These are phyloP conservation scores for Xylariaceae sp. DNA, from an alignment of 2,329 filamentous ascomycete species.

Conservation along the genomic window DNA sequence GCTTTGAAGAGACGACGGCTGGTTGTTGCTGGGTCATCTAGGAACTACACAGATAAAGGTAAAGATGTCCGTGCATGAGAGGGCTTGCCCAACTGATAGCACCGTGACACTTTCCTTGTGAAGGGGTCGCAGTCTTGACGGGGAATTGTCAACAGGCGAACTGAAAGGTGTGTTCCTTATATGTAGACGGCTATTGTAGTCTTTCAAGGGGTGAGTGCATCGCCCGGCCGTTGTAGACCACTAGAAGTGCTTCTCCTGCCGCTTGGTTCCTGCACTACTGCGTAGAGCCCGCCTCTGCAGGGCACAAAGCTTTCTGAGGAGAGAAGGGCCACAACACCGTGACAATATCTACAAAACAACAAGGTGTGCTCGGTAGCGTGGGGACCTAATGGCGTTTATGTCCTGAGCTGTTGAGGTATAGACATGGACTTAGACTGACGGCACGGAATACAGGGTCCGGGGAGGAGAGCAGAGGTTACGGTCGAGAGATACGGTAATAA, in stretches of 20 bases:
- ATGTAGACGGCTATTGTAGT: neutral
- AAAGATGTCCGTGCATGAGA: slow-evolving; percentile 1
- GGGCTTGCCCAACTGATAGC: slow-evolving; percentile 2
- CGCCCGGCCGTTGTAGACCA: slow-evolving; percentile 1
- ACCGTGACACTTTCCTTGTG: neutral
- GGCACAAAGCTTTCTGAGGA: slow-evolving; percentile 5
- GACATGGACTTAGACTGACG: neutral
- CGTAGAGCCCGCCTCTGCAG: slow-evolving; percentile 15
- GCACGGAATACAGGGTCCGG: neutral
- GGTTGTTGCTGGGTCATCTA: slow-evolving; percentile 4
- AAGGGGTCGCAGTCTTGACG: neutral
- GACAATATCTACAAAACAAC: slow-evolving; percentile 15
- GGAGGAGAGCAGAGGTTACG: slow-evolving; percentile 7
- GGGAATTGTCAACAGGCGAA: neutral
- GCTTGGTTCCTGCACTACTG: slow-evolving; percentile 3
- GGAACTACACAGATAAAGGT: neutral
- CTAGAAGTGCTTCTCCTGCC: slow-evolving; percentile 4
- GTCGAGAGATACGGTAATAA: slow-evolving; percentile 1
- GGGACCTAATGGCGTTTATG: slow-evolving; percentile 10
- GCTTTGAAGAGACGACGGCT: slow-evolving; percentile 3
- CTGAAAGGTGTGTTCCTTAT: neutral
- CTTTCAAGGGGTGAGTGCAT: slow-evolving; percentile 2
- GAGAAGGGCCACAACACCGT: slow-evolving; percentile 11
- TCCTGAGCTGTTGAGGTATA: slow-evolving; percentile 8
- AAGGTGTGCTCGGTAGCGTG: slow-evolving; percentile 4